phyloP scores from a whole-genome alignment of 2,329 filamentous ascomycete genomes.

The Alternaria viburni region DNA sequence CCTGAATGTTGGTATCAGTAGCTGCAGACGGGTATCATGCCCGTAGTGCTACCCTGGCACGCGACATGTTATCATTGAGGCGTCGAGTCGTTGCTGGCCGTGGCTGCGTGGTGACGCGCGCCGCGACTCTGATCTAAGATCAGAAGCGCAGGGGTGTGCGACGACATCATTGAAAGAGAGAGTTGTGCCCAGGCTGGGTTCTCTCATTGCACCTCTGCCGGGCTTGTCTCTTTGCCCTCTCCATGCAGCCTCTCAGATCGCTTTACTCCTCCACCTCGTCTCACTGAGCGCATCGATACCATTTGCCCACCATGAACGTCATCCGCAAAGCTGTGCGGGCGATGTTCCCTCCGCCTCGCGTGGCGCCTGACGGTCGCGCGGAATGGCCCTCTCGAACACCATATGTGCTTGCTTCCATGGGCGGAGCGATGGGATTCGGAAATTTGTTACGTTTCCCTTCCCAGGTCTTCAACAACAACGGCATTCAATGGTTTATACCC shows the following conservation, averaged over 20 bases:
- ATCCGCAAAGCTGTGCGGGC: not conserved
- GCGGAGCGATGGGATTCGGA: constrained; percentile 1
- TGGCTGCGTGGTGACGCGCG: not conserved
- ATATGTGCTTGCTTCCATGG: not conserved
- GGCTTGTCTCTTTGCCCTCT: not conserved
- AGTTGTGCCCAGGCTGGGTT: not conserved
- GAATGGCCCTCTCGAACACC: constrained; percentile 2
- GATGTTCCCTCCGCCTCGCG: constrained; percentile 1
- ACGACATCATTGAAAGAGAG: not conserved
- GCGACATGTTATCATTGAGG: not conserved
- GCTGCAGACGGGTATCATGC: not conserved
- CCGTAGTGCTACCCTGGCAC: not conserved
- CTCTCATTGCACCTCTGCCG: not conserved
- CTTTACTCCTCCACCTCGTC: not conserved
- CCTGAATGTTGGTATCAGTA: not conserved
- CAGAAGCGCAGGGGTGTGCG: not conserved
- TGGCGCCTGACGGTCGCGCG: constrained; percentile 1
- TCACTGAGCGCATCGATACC: not conserved
- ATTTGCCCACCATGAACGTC: not conserved
- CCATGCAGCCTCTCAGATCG: not conserved
- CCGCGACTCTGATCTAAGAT: not conserved
- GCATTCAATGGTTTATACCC: constrained; percentile 1
- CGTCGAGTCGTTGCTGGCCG: not conserved
- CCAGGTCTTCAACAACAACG: constrained; percentile 4
- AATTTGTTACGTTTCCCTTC: constrained; percentile 1